A percentile compares a stretch with the other conserved stretches of the same genome.
phyloP scores from a whole-genome alignment of 805 yeast genomes.

The Cyberlindnera lachancei region DNA sequence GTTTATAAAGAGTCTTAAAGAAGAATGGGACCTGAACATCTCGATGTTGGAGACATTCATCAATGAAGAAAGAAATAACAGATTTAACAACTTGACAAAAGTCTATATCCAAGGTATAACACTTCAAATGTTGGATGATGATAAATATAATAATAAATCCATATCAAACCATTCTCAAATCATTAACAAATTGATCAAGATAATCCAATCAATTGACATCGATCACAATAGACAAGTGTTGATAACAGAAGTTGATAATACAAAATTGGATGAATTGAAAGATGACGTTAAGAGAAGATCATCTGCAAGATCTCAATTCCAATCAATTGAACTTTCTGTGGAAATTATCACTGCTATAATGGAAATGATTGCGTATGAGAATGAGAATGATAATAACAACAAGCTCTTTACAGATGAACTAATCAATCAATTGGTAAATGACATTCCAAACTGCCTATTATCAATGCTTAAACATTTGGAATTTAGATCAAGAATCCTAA shows the following conservation, averaged over 20 bases:
- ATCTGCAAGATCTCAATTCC: conserved; percentile 44
- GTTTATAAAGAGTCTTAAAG: conserved; percentile 29
- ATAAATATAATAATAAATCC: too few species aligned
- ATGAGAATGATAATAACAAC: neutral
- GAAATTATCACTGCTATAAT: conserved; percentile 72
- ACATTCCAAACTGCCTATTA: conserved; percentile 29
- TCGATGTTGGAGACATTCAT: conserved; percentile 10
- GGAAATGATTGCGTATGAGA: conserved; percentile 40
- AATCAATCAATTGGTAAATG: conserved; percentile 13
- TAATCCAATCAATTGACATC: conserved; percentile 27
- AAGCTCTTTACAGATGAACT: conserved; percentile 24
- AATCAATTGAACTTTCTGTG: conserved; percentile 60
- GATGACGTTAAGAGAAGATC: conserved; percentile 33
- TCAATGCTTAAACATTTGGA: conserved; percentile 35
- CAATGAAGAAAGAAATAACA: conserved; percentile 3
- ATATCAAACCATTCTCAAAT: conserved; percentile 15
- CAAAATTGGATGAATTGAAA: conserved; percentile 21
- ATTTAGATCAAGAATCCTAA: conserved; percentile 47
- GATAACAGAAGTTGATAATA: conserved; percentile 27
- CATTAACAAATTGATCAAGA: conserved; percentile 17
- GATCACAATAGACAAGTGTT: conserved; percentile 24
- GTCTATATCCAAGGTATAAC: conserved; percentile 31
- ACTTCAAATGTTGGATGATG: conserved; percentile 23
- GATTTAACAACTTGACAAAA: conserved; percentile 26
- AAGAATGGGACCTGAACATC: conserved; percentile 15